Conservation (phyloP, 2,329 filamentous ascomycete species). For the Alternaria sp. region DNA sequence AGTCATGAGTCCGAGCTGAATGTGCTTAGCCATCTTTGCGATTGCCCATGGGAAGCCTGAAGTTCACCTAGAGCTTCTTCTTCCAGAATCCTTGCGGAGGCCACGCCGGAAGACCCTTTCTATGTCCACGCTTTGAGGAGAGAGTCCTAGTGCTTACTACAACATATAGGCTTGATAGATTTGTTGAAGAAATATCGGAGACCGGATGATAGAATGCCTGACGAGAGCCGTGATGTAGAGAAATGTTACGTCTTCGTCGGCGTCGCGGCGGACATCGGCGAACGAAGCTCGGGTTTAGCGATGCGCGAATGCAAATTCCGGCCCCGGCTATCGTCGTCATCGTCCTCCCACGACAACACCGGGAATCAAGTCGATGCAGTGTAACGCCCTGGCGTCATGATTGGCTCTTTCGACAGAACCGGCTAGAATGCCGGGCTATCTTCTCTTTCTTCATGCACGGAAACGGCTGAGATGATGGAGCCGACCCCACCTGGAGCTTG, state of each 20-base stretch:
- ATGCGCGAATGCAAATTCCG: not conserved
- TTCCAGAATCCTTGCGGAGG: not conserved
- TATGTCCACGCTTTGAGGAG: not conserved
- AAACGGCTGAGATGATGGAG: not conserved
- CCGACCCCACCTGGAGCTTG: constrained; percentile 4
- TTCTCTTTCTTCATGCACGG: not conserved
- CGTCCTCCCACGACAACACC: not conserved
- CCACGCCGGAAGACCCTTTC: not conserved
- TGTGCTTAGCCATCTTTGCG: not conserved
- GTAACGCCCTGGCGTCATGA: not conserved
- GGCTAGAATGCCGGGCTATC: not conserved
- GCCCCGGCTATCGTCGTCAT: constrained; percentile 1
- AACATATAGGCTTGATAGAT: not conserved
- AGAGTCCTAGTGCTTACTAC: not conserved
- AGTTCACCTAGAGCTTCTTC: not conserved
- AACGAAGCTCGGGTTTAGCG: not conserved
- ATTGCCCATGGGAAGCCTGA: not conserved
- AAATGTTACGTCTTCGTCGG: not conserved
- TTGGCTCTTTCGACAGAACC: not conserved
- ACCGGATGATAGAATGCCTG: not conserved
- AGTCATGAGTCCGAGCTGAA: not conserved
- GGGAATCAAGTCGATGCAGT: not conserved
- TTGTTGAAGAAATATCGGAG: not conserved
- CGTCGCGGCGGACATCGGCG: constrained; percentile 8
- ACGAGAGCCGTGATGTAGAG: not conserved